phyloP scores from a whole-genome alignment of 2,329 filamentous ascomycete genomes.

The Trichoderma sp. region DNA sequence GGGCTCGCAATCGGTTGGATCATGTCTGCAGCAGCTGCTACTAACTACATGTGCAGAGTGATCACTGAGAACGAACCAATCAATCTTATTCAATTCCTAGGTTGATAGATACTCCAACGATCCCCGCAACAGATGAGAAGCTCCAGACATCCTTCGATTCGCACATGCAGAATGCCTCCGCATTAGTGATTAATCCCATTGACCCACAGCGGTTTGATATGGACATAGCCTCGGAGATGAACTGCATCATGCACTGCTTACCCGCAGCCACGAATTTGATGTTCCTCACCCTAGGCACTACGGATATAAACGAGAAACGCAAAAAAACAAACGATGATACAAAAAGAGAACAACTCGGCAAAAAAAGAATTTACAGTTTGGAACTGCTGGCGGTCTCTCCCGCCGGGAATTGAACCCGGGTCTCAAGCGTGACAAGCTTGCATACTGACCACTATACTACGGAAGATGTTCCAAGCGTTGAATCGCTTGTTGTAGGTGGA shows the following conservation, averaged over 20 bases:
- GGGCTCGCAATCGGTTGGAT: constrained; percentile 17
- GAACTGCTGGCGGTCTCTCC: not conserved
- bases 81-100: not conserved
- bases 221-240: not conserved
- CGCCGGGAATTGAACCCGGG: constrained; percentile 19
- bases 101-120: not conserved
- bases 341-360: not conserved
- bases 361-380: not conserved
- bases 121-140: not conserved
- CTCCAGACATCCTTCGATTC: not conserved
- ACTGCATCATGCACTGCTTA: not conserved
- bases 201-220: not conserved
- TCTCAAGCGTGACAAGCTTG: constrained; percentile 20
- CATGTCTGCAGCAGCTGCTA: not conserved
- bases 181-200: not conserved
- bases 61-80: not conserved
- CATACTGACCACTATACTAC: constrained; percentile 20
- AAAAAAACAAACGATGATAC: not conserved
- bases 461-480: constrained; percentile 7
- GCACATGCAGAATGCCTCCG: not conserved
- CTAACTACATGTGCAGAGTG: not conserved
- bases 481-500: constrained; percentile 7
- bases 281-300: not conserved
- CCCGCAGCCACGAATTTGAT: not conserved
- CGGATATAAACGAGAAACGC: not conserved